Evolutionary conservation across 1,284 basidiomycete species (phyloP), one percentile per base, ranked within the genome.

Genomic region (Sporisorium reilianum): DNA sequence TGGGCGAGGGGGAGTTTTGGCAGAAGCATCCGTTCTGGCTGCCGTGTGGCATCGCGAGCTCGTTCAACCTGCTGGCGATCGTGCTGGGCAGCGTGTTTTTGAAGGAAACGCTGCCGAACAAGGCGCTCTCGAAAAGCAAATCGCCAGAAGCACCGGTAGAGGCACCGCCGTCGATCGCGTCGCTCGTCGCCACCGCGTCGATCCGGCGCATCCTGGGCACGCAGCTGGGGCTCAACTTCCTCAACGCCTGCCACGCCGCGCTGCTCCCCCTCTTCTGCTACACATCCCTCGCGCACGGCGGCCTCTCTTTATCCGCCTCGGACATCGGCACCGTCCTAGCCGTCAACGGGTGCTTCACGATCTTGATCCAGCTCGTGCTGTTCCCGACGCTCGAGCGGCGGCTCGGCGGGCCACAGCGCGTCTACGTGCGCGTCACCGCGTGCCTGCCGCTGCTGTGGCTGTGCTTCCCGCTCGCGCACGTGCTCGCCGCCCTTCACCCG

Each of bases 11-110:
- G 4, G 44, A 36, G 9, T 76, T 82, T 59, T 77, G 83, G 51
- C 50, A 50, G 23, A 41, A 68, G 9, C 76, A 83, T 54, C 85
- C 86, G 0, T 86, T 85, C 51, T 78, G 80, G 46, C 65, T 86
- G n/a, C 85, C 86, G 0, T 86, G 86, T 72, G 62, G 82, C 23
- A 56, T 82, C 44, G 81, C 80, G 2, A 78, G 84, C 4, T 61
- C 73, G 5, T 78, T 86, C 51, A 82, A 84, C 11, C 48, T 83
- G 8, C 22, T 61, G 22, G 78, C 65, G 51, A 77, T 85, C 7
- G 9, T 86, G n/a, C 41, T 84, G 3, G 84, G 80, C 9, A 54
- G 75, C 25, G 50, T 85, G 40, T 85, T 82, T 54, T 75, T 86
- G 45, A 77, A 86, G 41, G 86, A 86, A 60, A 81, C 79, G 1